Percentiles rank a stretch among this genome's conserved stretches.
Evolutionary conservation across 2,329 filamentous ascomycete genomes (phyloP).

Genomic region (Hymenoscyphus fructigenus): DNA sequence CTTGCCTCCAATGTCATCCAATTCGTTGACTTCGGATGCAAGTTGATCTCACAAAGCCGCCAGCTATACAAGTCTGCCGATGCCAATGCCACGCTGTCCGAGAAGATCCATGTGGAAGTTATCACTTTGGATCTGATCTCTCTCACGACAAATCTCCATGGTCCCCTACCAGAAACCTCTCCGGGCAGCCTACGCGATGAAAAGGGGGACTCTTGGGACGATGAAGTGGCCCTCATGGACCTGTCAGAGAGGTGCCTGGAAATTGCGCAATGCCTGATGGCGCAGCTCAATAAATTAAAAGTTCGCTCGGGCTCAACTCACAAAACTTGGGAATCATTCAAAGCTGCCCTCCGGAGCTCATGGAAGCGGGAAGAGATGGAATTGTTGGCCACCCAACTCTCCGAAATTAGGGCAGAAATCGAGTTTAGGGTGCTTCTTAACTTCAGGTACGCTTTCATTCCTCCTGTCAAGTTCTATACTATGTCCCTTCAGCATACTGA

Average conservation of each 20-base stretch:
- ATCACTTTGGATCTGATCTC: constrained; percentile 4
- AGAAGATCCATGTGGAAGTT: constrained; percentile 9
- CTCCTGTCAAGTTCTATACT: background rate
- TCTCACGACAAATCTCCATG: constrained; percentile 5
- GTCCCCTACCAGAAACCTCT: background rate
- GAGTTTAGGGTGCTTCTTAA: constrained; percentile 11
- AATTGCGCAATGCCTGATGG: constrained; percentile 6
- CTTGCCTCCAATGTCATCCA: constrained; percentile 17
- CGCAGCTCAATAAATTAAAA: constrained; percentile 10
- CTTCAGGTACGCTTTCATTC: constrained; percentile 1
- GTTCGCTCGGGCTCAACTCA: constrained; percentile 6
- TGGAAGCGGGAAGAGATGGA: constrained; percentile 14
- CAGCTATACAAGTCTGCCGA: constrained; percentile 19
- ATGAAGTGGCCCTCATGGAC: background rate
- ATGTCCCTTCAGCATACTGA: background rate
- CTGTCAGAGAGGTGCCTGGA: constrained; percentile 6
- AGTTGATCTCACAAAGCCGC: constrained; percentile 13
- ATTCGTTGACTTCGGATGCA: constrained; percentile 23
- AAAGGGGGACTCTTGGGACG: background rate
- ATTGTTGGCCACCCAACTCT: background rate
- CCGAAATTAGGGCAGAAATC: constrained; percentile 9
- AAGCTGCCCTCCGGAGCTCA: constrained; percentile 4
- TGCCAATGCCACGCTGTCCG: constrained; percentile 9
- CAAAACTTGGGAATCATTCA: constrained; percentile 13
- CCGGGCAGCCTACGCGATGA: background rate